Percentiles rank a stretch among this genome's conserved stretches.
Evolutionary conservation across 2,329 filamentous ascomycete genomes (phyloP).

Genomic region (Fusarium sp.): DNA sequence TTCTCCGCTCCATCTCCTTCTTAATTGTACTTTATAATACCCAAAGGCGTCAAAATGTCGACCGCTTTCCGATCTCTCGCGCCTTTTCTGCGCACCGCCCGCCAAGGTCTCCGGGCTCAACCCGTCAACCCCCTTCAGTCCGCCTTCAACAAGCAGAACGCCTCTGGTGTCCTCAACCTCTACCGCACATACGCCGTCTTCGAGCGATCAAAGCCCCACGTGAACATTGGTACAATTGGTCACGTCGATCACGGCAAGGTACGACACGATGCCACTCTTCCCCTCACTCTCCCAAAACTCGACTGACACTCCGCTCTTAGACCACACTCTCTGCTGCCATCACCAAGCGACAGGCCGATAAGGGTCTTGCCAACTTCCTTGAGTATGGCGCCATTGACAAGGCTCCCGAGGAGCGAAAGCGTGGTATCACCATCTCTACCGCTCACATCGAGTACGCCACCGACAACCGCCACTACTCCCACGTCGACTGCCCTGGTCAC

Average conservation of each 20-base stretch:
- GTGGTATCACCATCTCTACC: conserved; percentile 99
- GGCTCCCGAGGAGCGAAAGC: conserved; percentile 98
- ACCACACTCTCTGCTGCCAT: conserved; percentile 98
- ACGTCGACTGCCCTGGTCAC: conserved; percentile 99
- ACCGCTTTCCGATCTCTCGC: conserved; percentile 82
- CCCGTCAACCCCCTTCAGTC: conserved; percentile 84
- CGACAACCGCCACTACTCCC: conserved; percentile 94
- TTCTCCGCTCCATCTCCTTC: conserved; percentile 42
- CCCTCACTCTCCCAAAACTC: conserved; percentile 11
- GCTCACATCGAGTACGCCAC: conserved; percentile 99
- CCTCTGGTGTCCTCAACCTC: conserved; percentile 75
- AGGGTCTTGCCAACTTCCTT: conserved; percentile 93
- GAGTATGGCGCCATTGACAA: conserved; percentile 99
- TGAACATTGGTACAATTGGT: conserved; percentile 99
- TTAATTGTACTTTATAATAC: conserved; percentile 48
- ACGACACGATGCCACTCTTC: conserved; percentile 44
- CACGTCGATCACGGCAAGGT: conserved; percentile 99
- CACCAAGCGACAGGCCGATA: conserved; percentile 97
- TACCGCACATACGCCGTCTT: conserved; percentile 79
- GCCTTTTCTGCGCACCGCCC: conserved; percentile 86
- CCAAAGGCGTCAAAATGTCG: conserved; percentile 75
- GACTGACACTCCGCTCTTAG: conserved; percentile 63
- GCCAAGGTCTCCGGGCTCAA: conserved; percentile 78
- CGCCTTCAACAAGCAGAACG: conserved; percentile 74
- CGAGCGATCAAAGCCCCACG: conserved; percentile 94